These are phyloP conservation scores for Saccharomycopsis fibuligera DNA, from an alignment of 805 yeast genomes.

Conservation along the genomic window DNA sequence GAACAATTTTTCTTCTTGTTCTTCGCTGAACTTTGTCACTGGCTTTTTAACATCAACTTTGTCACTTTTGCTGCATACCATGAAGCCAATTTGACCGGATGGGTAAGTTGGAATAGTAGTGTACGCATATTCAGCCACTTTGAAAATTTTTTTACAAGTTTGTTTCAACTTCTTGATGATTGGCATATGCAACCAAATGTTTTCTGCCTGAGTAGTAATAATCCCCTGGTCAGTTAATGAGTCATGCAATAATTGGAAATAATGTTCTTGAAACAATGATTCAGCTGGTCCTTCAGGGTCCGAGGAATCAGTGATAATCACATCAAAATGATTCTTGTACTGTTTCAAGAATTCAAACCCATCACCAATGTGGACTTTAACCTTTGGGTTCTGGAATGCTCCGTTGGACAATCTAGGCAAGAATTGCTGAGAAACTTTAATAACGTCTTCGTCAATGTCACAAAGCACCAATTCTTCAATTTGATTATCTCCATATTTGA, in stretches of 20 bases:
- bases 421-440: conserved; percentile 77
- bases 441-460: conserved; percentile 93
- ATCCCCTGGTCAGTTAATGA: conserved; percentile 92
- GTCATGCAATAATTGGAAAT: conserved; percentile 72
- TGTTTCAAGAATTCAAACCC: conserved; percentile 94
- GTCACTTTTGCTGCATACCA: conserved; percentile 84
- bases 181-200: conserved; percentile 85
- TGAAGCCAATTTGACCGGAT: conserved; percentile 95
- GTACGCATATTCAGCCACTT: conserved; percentile 85
- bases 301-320: conserved; percentile 93
- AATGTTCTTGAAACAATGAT: conserved; percentile 84
- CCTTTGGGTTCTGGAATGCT: conserved; percentile 74
- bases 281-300: conserved; percentile 99
- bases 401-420: conserved; percentile 84
- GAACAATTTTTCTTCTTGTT: conserved; percentile 58
- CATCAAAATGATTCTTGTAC: conserved; percentile 82
- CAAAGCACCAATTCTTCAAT: conserved; percentile 88
- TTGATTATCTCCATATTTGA: conserved; percentile 66
- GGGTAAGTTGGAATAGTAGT: conserved; percentile 96
- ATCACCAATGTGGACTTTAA: conserved; percentile 86
- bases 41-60: conserved; percentile 63
- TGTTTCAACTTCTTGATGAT: conserved; percentile 76
- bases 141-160: conserved; percentile 81
- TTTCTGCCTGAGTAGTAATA: conserved; percentile 90
- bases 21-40: conserved; percentile 53